Conservation (phyloP, 805 yeast genomes). For the Candida ponderosae region DNA sequence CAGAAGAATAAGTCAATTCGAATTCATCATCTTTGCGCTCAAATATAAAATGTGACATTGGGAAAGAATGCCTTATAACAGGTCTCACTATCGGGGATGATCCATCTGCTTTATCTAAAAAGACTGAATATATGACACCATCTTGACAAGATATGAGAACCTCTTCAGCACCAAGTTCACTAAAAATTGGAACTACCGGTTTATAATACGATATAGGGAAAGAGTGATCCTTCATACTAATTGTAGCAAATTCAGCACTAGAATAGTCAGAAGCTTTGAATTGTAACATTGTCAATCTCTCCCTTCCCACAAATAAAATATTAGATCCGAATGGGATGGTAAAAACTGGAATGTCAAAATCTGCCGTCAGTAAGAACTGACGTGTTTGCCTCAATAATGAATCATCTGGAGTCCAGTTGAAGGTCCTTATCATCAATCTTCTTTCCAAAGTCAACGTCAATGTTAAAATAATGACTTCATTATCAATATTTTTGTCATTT, state of each 20-base stretch:
- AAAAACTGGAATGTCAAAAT: conserved; percentile 35
- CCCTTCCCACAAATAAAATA: conserved; percentile 31
- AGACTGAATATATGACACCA: conserved; percentile 16
- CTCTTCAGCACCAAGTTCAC: conserved; percentile 8
- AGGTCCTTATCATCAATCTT: conserved; percentile 29
- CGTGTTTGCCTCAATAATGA: conserved; percentile 26
- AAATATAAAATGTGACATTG: conserved; percentile 18
- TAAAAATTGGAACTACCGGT: conserved; percentile 18
- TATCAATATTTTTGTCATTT: conserved; percentile 19
- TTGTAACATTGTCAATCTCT: conserved; percentile 28
- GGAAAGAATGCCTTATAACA: neutral
- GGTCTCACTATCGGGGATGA: neutral
- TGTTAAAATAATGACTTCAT: conserved; percentile 27
- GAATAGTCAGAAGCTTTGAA: no score
- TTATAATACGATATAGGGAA: conserved; percentile 35
- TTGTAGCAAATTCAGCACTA: no score
- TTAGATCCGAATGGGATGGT: conserved; percentile 30
- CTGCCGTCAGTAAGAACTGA: conserved; percentile 29
- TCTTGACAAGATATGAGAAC: conserved; percentile 18
- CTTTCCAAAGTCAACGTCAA: conserved; percentile 29
- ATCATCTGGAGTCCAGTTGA: conserved; percentile 33
- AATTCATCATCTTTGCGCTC: conserved; percentile 9
- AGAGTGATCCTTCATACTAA: conserved; percentile 12
- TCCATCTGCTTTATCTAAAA: conserved; percentile 28
- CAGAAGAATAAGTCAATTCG: conserved; percentile 29